Conservation (phyloP, 345 rosid species). For the Xanthoceras sorbifolium region DNA sequence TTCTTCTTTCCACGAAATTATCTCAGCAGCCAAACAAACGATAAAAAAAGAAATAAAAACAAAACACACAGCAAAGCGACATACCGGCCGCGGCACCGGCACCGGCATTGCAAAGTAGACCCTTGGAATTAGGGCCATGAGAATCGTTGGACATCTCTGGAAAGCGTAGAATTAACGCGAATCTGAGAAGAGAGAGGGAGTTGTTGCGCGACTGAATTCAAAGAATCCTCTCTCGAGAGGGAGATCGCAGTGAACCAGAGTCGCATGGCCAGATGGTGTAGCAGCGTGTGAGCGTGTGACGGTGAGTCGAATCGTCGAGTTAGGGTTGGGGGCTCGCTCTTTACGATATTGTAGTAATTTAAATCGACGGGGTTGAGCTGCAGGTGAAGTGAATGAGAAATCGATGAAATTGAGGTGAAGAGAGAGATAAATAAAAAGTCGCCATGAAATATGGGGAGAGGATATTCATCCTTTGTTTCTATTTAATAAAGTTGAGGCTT, state of each 20-base stretch:
- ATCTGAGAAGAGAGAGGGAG: slow-evolving; percentile 20
- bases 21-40: not conserved
- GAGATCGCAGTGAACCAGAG: slow-evolving; percentile 60
- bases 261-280: slow-evolving; percentile 67
- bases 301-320: slow-evolving; percentile 18
- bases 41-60: not conserved
- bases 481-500: not conserved
- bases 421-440: not conserved
- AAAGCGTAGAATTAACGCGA: slow-evolving; percentile 15
- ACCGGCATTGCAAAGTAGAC: slow-evolving; percentile 79
- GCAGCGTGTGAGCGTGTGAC: slow-evolving; percentile 17
- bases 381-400: not conserved
- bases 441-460: slow-evolving; percentile 3
- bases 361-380: not conserved
- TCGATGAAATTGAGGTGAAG: slow-evolving; percentile 32
- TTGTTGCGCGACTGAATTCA: slow-evolving; percentile 17
- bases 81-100: slow-evolving; percentile 93
- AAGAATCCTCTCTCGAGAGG: slow-evolving; percentile 75
- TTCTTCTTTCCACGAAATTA: not conserved
- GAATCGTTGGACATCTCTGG: slow-evolving; percentile 57
- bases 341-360: no score
- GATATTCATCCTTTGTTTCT: not conserved
- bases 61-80: not conserved
- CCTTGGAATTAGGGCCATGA: slow-evolving; percentile 52
- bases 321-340: slow-evolving; percentile 11